Base-by-base conservation (phyloP, 2,329 filamentous ascomycete genomes). In the Ophidiomyces ophidiicola region DNA sequence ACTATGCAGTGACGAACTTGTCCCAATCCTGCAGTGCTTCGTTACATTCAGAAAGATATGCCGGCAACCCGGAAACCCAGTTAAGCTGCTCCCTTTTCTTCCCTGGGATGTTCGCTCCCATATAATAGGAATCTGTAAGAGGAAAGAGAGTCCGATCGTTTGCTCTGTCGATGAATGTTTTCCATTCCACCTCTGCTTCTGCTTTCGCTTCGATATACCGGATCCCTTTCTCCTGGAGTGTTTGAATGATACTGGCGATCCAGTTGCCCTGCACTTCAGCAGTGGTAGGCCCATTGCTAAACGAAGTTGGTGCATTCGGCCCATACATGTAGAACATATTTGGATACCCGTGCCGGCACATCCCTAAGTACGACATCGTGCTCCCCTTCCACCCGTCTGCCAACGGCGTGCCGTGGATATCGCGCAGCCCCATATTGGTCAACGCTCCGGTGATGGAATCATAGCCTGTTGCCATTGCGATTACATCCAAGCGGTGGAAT, bases 271-370 rank as follows among this genome's bases (percentile, higher is more conserved):
- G 73, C 0, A 72, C 47, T 47, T 74, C 69, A 11, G 69, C 63
- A 6, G 58, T 63, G 1, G 67, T 62, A 0, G 74, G 74, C 0
- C 71, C 70, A 46, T 76, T 77, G 54, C 61, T 55, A 6, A 76
- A 58, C 0, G 71, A 62, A 0, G 72, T 75, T 0, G 73, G 74
- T 0, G 61, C 70, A 17, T 78, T 73, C 0, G 66, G 57, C 0
- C 72, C 72, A 48, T 75, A 76, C 36, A 70, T 48, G 42, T 64
- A 64, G 54, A 71, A 69, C 58, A 70, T 60, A 33, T 72, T 72
- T 0, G 67, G 65, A 43, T 66, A 68, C 4, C 55, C 56, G 6
- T 26, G 21, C 11, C 37, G 33, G 15, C 29, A 39, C 37, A 47
- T 39, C 14, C 43, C 45, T 1, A 70, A 46, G 40, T 61, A 66